Percentiles rank a stretch among this genome's conserved stretches.
Evolutionary conservation across 768 basidiomycete genomes (phyloP).

Genomic region (Mycena galericulata): DNA sequence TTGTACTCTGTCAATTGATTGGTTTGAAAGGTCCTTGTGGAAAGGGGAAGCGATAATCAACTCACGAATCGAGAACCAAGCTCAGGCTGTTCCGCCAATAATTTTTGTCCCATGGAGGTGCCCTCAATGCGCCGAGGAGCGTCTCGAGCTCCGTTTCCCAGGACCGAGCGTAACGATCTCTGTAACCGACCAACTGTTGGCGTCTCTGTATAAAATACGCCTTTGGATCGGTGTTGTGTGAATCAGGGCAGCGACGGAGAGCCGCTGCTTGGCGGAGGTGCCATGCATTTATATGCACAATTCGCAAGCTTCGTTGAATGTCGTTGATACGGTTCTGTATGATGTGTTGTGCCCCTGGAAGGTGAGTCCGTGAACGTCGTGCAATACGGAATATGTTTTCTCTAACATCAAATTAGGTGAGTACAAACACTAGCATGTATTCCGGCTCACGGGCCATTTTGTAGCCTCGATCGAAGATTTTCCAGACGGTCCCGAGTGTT

Average conservation of each 20-base stretch:
- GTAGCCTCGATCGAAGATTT: background rate
- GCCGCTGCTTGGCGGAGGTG: slow-evolving; percentile 19
- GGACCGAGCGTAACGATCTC: background rate
- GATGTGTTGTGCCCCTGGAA: background rate
- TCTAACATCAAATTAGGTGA: background rate
- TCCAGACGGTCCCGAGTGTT: background rate
- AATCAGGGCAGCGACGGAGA: slow-evolving; percentile 8
- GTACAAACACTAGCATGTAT: background rate
- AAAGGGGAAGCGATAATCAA: background rate
- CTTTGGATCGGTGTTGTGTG: background rate
- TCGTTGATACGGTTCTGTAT: slow-evolving; percentile 26
- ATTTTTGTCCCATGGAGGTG: slow-evolving; percentile 21
- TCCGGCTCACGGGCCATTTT: background rate
- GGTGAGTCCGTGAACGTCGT: background rate
- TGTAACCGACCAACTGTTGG: background rate
- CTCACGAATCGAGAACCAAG: slow-evolving; percentile 29
- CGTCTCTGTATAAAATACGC: slow-evolving; percentile 17
- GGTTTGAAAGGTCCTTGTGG: background rate
- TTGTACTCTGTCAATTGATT: background rate
- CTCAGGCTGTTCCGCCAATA: slow-evolving; percentile 20
- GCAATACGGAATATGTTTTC: background rate
- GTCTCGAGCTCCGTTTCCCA: slow-evolving; percentile 31
- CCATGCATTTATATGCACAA: slow-evolving; percentile 13
- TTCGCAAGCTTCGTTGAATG: slow-evolving; percentile 12
- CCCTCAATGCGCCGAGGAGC: slow-evolving; percentile 16